A percentile compares a stretch with the other conserved stretches of the same genome.
Conservation (phyloP, 257 asterid genomes). For the Cruciata laevipes region DNA sequence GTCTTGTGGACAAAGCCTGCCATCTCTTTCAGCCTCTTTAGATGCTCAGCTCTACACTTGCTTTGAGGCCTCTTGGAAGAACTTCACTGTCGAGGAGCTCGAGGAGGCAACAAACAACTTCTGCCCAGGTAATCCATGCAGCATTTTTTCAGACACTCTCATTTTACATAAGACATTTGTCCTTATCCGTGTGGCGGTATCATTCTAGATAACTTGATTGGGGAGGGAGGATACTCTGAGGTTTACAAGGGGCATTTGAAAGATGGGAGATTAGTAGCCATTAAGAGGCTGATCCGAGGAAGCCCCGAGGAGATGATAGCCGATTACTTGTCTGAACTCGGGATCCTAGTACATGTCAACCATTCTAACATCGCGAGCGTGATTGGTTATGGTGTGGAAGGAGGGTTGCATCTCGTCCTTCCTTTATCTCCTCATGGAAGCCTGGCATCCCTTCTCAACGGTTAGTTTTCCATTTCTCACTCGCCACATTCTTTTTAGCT, state of each 20-base stretch:
- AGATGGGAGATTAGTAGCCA: constrained; percentile 75
- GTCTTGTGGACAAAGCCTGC: constrained; percentile 38
- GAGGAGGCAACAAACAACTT: constrained; percentile 61
- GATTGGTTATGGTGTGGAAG: constrained; percentile 94
- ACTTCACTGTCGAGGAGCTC: constrained; percentile 72
- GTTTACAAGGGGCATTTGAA: constrained; percentile 79
- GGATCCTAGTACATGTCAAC: constrained; percentile 87
- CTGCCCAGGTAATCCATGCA: constrained; percentile 40
- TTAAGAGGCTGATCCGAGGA: constrained; percentile 82
- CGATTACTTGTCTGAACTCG: constrained; percentile 87
- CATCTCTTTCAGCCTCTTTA: constrained; percentile 45
- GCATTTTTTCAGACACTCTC: not conserved
- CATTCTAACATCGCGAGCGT: constrained; percentile 83
- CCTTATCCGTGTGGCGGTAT: not conserved
- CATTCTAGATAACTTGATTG: constrained; percentile 62
- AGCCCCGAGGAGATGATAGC: constrained; percentile 84
- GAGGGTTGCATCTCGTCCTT: constrained; percentile 97
- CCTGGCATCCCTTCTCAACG: constrained; percentile 62
- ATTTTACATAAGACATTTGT: not conserved
- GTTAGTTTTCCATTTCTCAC: constrained; percentile 21
- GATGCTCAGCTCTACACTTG: constrained; percentile 58
- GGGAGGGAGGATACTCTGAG: constrained; percentile 95
- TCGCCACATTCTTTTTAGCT: too few species aligned
- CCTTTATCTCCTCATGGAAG: constrained; percentile 95
- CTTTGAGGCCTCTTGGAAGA: constrained; percentile 78